phyloP scores from a whole-genome alignment of 2,329 filamentous ascomycete genomes.

The Plenodomus tracheiphilus region DNA sequence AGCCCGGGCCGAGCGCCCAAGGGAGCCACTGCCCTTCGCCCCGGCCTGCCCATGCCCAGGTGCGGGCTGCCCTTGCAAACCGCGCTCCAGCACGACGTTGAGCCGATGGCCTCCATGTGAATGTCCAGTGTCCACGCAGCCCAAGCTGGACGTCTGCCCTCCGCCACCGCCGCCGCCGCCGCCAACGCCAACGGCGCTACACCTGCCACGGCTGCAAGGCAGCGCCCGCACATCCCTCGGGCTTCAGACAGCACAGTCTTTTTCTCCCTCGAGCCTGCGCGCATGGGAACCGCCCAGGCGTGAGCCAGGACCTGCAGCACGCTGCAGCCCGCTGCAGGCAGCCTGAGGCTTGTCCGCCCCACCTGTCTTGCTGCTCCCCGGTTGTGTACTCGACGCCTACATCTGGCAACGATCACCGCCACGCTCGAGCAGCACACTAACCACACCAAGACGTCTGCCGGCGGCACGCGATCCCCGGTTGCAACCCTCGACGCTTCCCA shows the following conservation, averaged over 20 bases:
- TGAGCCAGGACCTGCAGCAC: constrained; percentile 17
- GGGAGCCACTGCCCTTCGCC: constrained; percentile 17
- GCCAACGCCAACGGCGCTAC: too few relatives aligned
- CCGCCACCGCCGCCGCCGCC: too few relatives aligned
- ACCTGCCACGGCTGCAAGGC: constrained; percentile 4
- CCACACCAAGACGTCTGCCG: constrained; percentile 10
- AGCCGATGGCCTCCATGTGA: too few relatives aligned
- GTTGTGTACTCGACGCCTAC: constrained; percentile 13
- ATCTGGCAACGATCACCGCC: constrained; percentile 20
- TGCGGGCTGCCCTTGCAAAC: too few relatives aligned
- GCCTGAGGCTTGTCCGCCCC: constrained; percentile 20
- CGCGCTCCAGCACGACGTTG: neutral
- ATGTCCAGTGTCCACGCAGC: too few relatives aligned
- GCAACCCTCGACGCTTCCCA: constrained; percentile 21
- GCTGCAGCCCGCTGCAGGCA: neutral
- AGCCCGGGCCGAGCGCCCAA: constrained; percentile 19
- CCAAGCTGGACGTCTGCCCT: too few relatives aligned
- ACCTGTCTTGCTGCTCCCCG: constrained; percentile 12
- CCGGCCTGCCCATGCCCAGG: too few relatives aligned
- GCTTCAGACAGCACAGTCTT: too few relatives aligned
- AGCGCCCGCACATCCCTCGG: too few relatives aligned
- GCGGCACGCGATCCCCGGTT: constrained; percentile 29
- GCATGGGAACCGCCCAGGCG: constrained; percentile 27
- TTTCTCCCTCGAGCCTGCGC: too few relatives aligned
- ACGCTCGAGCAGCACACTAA: constrained; percentile 8